Evolutionary conservation across 306 rosid species (phyloP), one percentile per base, ranked within the genome.

Genomic region (Cyclanthera cordifolia): DNA sequence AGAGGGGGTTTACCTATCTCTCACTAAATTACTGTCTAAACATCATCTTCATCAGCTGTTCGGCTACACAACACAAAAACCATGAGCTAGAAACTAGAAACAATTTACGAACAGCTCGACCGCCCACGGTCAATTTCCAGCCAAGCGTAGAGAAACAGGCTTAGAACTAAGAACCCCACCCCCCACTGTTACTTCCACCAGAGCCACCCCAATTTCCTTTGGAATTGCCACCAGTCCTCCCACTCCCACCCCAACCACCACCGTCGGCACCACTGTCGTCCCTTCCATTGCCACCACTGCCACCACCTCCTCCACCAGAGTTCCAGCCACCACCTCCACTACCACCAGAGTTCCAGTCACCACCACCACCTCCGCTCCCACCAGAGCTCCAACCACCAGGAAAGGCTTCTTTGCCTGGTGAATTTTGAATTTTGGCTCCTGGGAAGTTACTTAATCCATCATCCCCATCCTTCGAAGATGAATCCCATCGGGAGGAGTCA

Each of bases 331-430:
- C 43, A 13, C 67, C 27, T 0, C 49, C 68, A 6, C 49, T 25
- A 0, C 23, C 28, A 0, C 68, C 48, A 1, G 5, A 5, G 8
- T 16, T 21, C 69, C 69, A 63, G n/a, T 27, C 48, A 34, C 79
- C 43, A 13, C 67, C 43, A 34, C 72, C 28, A 16, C 79, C 71
- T 46, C 74, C 76, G 63, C 81, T 57, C 46, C 89, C 86, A 65
- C 83, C 43, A 5, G 70, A 34, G 39, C 75, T 90, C 91, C 96
- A 87, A 48, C 88, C 86, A 72, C 97, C 95, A 6, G 95, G 96
- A 37, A 89, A 89, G 68, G 96, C 94, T 77, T 89, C 96, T 76
- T 82, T 89, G 73, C 94, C 96, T 11, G 96, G 96, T 51, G 96
- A 87, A 66, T 85, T 89, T 79, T 83, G 90, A 75, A 80, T 81